phyloP scores from a whole-genome alignment of 2,329 filamentous ascomycete species.

The Curvularia spicifera region DNA sequence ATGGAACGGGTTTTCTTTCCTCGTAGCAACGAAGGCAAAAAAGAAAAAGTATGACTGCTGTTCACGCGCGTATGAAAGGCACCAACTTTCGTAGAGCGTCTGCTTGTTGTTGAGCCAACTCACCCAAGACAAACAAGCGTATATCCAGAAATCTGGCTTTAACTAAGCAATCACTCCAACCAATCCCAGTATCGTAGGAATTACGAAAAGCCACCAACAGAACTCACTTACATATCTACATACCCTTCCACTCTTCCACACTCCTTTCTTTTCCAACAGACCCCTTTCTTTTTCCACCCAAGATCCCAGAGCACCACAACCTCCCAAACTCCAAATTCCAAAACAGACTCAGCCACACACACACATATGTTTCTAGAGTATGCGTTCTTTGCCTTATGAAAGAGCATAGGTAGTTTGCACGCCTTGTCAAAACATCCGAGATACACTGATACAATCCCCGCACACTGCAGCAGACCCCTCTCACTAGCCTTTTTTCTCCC shows the following conservation, averaged over 20 bases:
- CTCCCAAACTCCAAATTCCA: not conserved
- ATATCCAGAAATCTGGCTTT: not conserved
- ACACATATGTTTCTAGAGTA: not conserved
- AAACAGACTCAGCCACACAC: not conserved
- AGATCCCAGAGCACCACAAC: not conserved
- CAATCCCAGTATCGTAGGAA: not conserved
- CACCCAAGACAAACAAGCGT: not conserved
- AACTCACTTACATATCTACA: no score
- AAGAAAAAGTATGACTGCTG: not conserved
- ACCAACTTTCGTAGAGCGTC: no score
- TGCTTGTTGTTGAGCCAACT: no score
- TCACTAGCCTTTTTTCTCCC: no score
- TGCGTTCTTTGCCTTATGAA: not conserved
- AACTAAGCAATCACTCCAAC: not conserved
- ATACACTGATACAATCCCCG: no score
- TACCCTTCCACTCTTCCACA: no score
- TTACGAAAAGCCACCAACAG: not conserved
- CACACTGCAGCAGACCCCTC: no score
- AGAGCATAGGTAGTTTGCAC: not conserved
- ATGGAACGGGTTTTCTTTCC: not conserved
- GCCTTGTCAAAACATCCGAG: no score
- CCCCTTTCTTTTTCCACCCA: not conserved
- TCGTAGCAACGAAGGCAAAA: not conserved
- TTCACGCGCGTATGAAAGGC: not conserved
- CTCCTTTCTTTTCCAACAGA: not conserved